Evolutionary conservation across 805 yeast genomes (phyloP).

Genomic region (Pichia californica): DNA sequence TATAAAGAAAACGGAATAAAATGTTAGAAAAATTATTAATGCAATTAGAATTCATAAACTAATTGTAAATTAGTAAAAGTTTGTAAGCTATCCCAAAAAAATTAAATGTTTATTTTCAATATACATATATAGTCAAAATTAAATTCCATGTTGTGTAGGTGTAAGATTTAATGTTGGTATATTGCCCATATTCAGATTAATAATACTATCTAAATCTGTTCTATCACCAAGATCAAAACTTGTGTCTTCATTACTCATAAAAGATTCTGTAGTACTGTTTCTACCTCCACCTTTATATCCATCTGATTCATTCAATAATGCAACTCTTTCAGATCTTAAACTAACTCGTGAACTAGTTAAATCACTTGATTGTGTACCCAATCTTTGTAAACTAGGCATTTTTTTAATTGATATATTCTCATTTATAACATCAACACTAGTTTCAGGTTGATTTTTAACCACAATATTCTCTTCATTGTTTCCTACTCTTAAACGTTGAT

Average conservation of each 20-base stretch:
- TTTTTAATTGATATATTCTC: neutral
- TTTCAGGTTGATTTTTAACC: neutral
- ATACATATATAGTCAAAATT: too few relatives aligned
- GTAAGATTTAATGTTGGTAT: constrained; percentile 9
- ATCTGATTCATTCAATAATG: constrained; percentile 21
- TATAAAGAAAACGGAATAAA: too few relatives aligned
- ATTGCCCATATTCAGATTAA: constrained; percentile 16
- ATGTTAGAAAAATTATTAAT: too few relatives aligned
- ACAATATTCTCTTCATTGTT: neutral
- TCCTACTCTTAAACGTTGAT: neutral
- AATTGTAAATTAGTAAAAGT: too few relatives aligned
- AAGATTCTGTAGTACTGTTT: constrained; percentile 1
- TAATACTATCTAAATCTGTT: constrained; percentile 11
- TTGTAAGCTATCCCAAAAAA: too few relatives aligned
- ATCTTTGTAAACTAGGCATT: neutral
- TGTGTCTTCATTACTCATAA: neutral
- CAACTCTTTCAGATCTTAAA: constrained; percentile 18
- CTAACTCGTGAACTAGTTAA: constrained; percentile 17
- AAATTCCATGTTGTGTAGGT: constrained; percentile 7
- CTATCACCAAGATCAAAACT: constrained; percentile 4
- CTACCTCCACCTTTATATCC: neutral
- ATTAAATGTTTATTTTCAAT: too few relatives aligned
- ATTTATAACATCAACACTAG: neutral
- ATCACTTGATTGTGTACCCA: too few relatives aligned
- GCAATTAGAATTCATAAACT: too few relatives aligned